phyloP scores from a whole-genome alignment of 2,329 filamentous ascomycete species.

The Gaeumannomyces sp. region DNA sequence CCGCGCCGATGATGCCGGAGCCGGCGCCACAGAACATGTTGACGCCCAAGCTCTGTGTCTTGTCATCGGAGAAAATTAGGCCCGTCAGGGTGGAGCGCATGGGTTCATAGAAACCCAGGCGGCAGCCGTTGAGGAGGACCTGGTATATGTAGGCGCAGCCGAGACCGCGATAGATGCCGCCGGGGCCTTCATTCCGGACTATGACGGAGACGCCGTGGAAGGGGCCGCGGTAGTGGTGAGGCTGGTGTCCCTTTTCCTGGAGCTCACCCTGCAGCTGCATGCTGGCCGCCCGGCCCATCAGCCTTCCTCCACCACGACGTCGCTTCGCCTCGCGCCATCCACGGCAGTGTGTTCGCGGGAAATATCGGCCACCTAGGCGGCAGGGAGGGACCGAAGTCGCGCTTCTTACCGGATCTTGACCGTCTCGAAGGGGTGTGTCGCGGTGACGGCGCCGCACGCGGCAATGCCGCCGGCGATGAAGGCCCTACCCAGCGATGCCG shows the following conservation, averaged over 20 bases:
- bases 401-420: slow-evolving; percentile 83
- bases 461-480: slow-evolving; percentile 96
- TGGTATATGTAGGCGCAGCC: slow-evolving; percentile 95
- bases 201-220: slow-evolving; percentile 89
- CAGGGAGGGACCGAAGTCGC: slow-evolving; percentile 11
- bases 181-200: slow-evolving; percentile 78
- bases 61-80: slow-evolving; percentile 63
- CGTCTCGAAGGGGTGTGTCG: slow-evolving; percentile 96
- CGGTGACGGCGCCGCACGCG: slow-evolving; percentile 93
- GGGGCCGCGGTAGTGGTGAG: slow-evolving; percentile 84
- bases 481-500: slow-evolving; percentile 44
- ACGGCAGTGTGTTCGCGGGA: background rate
- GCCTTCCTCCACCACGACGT: background rate
- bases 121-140: slow-evolving; percentile 91
- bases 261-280: slow-evolving; percentile 96
- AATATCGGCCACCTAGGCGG: background rate
- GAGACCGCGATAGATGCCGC: slow-evolving; percentile 81
- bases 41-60: slow-evolving; percentile 77
- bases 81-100: slow-evolving; percentile 67
- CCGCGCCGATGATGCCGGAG: slow-evolving; percentile 85
- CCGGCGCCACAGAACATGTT: slow-evolving; percentile 91
- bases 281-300: slow-evolving; percentile 10
- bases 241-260: slow-evolving; percentile 76
- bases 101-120: slow-evolving; percentile 95
- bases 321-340: background rate